Evolutionary conservation across 495 filamentous ascomycete species (phyloP).

Genomic region (Amphirosellinia nigrospora): DNA sequence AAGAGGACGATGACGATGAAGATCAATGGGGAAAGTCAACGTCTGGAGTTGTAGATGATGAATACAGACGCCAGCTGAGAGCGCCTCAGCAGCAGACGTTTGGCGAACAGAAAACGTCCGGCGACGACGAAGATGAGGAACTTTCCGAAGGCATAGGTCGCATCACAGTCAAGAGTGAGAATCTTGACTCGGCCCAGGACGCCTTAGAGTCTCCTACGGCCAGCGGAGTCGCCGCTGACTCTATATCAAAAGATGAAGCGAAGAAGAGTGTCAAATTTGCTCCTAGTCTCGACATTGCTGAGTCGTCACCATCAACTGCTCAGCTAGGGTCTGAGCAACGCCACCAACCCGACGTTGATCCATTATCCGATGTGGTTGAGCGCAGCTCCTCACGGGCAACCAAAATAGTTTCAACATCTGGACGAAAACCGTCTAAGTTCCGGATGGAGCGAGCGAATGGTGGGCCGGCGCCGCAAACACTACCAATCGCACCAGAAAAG

Average conservation of each 20-base stretch:
- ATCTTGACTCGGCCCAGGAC: slow-evolving; percentile 9
- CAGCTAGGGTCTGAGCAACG: slow-evolving; percentile 36
- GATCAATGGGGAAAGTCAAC: slow-evolving; percentile 69
- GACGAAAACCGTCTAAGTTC: slow-evolving; percentile 56
- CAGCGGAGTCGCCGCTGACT: slow-evolving; percentile 8
- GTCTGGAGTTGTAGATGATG: slow-evolving; percentile 68
- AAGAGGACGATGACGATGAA: slow-evolving; percentile 59
- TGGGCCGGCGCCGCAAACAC: slow-evolving; percentile 20
- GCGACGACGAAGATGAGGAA: slow-evolving; percentile 36
- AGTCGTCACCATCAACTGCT: slow-evolving; percentile 41
- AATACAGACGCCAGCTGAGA: slow-evolving; percentile 71
- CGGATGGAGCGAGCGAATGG: slow-evolving; percentile 42
- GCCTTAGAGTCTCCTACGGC: background rate
- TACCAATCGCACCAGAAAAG: slow-evolving; percentile 31
- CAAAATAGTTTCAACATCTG: slow-evolving; percentile 43
- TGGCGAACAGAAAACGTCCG: slow-evolving; percentile 25
- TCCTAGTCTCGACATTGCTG: slow-evolving; percentile 72
- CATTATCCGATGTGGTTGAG: slow-evolving; percentile 59
- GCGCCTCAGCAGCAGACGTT: slow-evolving; percentile 56
- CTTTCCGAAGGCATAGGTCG: slow-evolving; percentile 45
- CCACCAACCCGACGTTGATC: slow-evolving; percentile 44
- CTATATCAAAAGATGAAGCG: slow-evolving; percentile 11
- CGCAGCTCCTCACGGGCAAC: slow-evolving; percentile 45
- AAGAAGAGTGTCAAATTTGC: slow-evolving; percentile 85
- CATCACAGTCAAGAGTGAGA: slow-evolving; percentile 40